Evolutionary conservation across 345 rosid genomes (phyloP).

Genomic region (Salix caprea): DNA sequence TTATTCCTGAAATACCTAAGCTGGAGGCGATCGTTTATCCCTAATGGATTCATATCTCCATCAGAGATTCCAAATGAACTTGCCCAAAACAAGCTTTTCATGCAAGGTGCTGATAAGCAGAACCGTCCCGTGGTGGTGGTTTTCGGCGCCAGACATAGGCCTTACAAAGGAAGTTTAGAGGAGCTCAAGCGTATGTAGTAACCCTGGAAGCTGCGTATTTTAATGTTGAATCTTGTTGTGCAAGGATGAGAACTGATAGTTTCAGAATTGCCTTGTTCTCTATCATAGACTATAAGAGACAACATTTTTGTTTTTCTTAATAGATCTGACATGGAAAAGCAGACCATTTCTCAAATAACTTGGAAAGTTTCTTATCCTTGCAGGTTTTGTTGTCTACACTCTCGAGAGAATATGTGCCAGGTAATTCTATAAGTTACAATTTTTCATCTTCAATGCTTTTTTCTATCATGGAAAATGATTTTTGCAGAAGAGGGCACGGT

Average conservation of each 20-base stretch:
- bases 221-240: not conserved
- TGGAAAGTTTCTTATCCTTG: not conserved
- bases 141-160: slow-evolving; percentile 61
- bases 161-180: slow-evolving; percentile 54
- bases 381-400: slow-evolving; percentile 63
- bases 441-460: not conserved
- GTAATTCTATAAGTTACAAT: slow-evolving; percentile 25
- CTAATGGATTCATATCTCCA: slow-evolving; percentile 51
- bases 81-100: slow-evolving; percentile 58
- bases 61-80: slow-evolving; percentile 57
- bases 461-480: not conserved
- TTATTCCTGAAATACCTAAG: slow-evolving; percentile 62
- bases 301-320: not conserved
- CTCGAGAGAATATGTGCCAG: slow-evolving; percentile 68
- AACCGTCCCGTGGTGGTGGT: slow-evolving; percentile 62
- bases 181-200: slow-evolving; percentile 69
- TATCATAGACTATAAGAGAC: not conserved
- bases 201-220: not conserved
- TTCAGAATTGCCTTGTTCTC: not conserved
- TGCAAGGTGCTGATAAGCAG: slow-evolving; percentile 70
- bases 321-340: not conserved
- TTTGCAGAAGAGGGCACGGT: not conserved
- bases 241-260: not conserved
- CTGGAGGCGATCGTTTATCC: slow-evolving; percentile 59
- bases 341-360: not conserved